These are phyloP conservation scores for Ampelocalamus luodianensis DNA, from an alignment of 176 grass and related monocot species.

Conservation along the genomic window DNA sequence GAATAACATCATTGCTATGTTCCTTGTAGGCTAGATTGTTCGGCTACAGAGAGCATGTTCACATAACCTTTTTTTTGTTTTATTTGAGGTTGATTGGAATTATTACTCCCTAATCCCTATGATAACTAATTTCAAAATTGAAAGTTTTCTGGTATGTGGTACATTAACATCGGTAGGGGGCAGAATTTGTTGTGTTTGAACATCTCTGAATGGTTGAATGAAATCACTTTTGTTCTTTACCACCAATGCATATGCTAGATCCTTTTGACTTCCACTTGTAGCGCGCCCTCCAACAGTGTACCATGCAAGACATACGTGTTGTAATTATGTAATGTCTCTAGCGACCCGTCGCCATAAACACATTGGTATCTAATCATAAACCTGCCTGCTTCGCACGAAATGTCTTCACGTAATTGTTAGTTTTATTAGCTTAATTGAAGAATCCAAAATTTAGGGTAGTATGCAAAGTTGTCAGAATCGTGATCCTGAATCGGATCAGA, in stretches of 20 bases:
- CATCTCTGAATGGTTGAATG: not conserved
- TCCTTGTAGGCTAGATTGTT: slow-evolving; percentile 9
- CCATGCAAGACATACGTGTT: not conserved
- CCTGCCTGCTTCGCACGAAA: not conserved
- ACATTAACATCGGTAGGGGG: not conserved
- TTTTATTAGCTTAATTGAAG: slow-evolving; percentile 19
- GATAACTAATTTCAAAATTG: not conserved
- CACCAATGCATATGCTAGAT: not conserved
- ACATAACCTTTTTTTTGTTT: too few relatives aligned
- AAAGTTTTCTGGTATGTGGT: not conserved
- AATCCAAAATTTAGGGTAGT: not conserved
- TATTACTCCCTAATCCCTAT: not conserved
- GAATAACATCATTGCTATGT: not conserved
- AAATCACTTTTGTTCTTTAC: slow-evolving; percentile 1
- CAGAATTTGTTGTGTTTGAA: not conserved
- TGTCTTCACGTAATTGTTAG: not conserved
- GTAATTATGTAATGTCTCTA: not conserved
- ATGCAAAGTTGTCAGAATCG: too few relatives aligned
- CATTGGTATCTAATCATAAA: not conserved
- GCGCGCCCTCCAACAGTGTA: not conserved
- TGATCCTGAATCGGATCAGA: too few relatives aligned
- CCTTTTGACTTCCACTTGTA: not conserved
- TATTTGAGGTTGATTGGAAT: not conserved
- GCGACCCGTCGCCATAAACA: not conserved
- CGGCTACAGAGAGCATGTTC: not conserved